Evolutionary conservation across 2,329 filamentous ascomycete genomes (phyloP).

Genomic region (Ophiocordyceps robertsii): DNA sequence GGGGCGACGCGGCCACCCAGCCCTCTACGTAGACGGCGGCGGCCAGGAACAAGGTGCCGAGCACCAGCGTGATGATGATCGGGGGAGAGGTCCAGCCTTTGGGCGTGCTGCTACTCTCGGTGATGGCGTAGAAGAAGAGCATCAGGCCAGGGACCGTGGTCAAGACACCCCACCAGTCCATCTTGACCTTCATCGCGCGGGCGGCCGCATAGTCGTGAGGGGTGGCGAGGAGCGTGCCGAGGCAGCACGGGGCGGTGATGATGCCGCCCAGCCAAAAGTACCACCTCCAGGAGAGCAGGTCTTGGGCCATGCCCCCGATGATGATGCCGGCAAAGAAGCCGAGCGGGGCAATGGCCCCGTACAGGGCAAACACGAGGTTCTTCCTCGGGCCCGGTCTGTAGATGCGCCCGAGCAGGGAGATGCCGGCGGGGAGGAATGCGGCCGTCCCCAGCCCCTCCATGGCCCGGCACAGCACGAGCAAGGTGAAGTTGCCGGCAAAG

Average conservation of each 20-base stretch:
- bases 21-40: conserved; percentile 50
- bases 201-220: conserved; percentile 20
- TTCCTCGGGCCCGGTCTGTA: conserved; percentile 58
- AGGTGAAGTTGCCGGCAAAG: conserved; percentile 47
- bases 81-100: conserved; percentile 52
- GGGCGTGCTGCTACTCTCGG: conserved; percentile 48
- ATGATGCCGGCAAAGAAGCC: conserved; percentile 52
- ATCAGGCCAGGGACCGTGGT: conserved; percentile 45
- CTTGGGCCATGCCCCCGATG: conserved; percentile 46
- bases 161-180: conserved; percentile 48
- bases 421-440: conserved; percentile 52
- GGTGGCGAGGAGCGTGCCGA: conserved; percentile 26
- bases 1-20: conserved; percentile 44
- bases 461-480: conserved; percentile 56
- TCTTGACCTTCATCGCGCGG: conserved; percentile 19
- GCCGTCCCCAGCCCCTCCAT: conserved; percentile 56
- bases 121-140: conserved; percentile 56
- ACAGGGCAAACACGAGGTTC: conserved; percentile 47
- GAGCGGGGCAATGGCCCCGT: conserved; percentile 39
- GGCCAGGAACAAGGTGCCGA: conserved; percentile 40
- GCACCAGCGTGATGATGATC: conserved; percentile 43
- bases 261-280: conserved; percentile 52
- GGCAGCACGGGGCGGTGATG: conserved; percentile 31
- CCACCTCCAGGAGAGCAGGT: conserved; percentile 48
- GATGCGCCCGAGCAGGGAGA: conserved; percentile 50